phyloP scores from a whole-genome alignment of 2,329 filamentous ascomycete genomes.

The Arthroderma uncinatum region DNA sequence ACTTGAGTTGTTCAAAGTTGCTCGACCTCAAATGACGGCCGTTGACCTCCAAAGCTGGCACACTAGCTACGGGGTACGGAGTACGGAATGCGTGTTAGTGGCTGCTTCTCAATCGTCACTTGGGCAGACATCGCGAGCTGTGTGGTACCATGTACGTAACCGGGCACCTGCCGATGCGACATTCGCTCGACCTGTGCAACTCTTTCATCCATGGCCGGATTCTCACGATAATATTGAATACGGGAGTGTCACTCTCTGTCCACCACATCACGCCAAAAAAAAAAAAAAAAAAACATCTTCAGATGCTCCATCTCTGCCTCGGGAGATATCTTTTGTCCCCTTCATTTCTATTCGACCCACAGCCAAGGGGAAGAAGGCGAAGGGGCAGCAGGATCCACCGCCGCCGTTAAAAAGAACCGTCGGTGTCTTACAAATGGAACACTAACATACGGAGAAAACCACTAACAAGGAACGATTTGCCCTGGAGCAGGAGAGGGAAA shows the following conservation, averaged over 20 bases:
- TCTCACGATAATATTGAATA: not conserved
- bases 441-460: not conserved
- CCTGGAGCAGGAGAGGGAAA: not conserved
- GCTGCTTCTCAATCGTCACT: not conserved
- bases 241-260: too few relatives aligned
- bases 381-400: not conserved
- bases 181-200: not conserved
- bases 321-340: not conserved
- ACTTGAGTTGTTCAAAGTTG: conserved; percentile 4
- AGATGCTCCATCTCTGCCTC: not conserved
- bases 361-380: not conserved
- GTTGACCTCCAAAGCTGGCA: not conserved
- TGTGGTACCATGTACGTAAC: conserved; percentile 1
- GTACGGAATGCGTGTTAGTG: not conserved
- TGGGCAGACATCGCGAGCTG: not conserved
- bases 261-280: too few relatives aligned
- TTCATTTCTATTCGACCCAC: conserved; percentile 2
- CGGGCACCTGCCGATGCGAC: not conserved
- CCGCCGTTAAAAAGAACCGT: not conserved
- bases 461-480: not conserved
- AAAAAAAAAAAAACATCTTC: not conserved
- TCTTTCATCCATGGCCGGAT: not conserved
- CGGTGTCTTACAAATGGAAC: not conserved
- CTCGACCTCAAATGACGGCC: not conserved
- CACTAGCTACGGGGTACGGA: conserved; percentile 1